Conservation (phyloP, 2,329 filamentous ascomycete species). For the Dichotomopilus funicola region DNA sequence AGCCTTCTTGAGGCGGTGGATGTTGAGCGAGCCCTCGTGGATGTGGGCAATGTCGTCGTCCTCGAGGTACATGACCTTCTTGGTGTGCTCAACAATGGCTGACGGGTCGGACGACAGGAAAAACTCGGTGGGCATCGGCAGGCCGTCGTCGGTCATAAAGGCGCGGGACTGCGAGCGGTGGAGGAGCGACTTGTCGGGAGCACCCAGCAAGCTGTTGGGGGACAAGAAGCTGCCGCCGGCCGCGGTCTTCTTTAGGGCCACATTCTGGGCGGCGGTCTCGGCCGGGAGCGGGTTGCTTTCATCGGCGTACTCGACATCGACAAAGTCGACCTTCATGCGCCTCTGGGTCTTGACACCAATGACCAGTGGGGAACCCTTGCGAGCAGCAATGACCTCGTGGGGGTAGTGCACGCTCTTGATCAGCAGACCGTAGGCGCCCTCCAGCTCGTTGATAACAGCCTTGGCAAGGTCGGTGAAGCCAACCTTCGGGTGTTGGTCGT, state of each 20-base stretch:
- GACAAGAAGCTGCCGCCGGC: constrained; percentile 60
- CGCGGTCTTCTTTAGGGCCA: constrained; percentile 95
- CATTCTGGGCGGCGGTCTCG: constrained; percentile 92
- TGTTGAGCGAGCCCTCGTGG: constrained; percentile 97
- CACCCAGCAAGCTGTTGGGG: constrained; percentile 66
- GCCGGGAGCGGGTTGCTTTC: constrained; percentile 78
- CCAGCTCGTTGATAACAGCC: constrained; percentile 95
- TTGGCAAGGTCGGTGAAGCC: constrained; percentile 96
- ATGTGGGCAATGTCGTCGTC: constrained; percentile 99
- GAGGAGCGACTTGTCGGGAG: constrained; percentile 93
- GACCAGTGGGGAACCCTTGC: constrained; percentile 96
- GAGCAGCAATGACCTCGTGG: constrained; percentile 93
- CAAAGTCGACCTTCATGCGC: constrained; percentile 99
- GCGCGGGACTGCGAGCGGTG: constrained; percentile 98
- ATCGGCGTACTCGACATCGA: constrained; percentile 95
- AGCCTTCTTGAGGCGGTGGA: constrained; percentile 94
- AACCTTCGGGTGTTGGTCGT: constrained; percentile 87
- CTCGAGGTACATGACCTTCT: constrained; percentile 99
- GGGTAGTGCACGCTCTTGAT: constrained; percentile 99
- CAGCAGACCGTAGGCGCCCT: constrained; percentile 94
- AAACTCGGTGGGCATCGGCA: constrained; percentile 97
- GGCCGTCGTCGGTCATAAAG: constrained; percentile 97
- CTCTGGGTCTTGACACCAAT: constrained; percentile 94
- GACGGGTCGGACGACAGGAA: constrained; percentile 98
- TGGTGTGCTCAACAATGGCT: constrained; percentile 98